Conservation (phyloP, 345 rosid species). For the Balakata baccata region DNA sequence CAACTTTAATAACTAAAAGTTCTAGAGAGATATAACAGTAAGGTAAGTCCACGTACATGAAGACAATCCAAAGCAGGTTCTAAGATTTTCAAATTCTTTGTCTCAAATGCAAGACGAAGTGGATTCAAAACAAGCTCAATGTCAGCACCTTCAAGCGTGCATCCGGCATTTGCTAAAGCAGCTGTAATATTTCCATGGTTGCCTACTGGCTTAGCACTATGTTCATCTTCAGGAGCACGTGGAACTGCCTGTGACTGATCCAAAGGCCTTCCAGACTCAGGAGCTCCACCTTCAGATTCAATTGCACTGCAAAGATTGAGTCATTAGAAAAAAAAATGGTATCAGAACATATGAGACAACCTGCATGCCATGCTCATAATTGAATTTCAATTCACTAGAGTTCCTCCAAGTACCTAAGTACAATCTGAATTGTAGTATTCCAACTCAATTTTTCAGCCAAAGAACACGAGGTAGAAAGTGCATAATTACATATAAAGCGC, state of each 20-base stretch:
- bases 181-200: constrained; percentile 40
- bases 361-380: neutral
- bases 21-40: constrained; percentile 7
- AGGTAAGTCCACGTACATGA: constrained; percentile 57
- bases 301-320: constrained; percentile 42
- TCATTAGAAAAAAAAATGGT: neutral
- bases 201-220: constrained; percentile 38
- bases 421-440: neutral
- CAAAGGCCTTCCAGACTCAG: constrained; percentile 38
- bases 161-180: constrained; percentile 76
- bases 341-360: neutral
- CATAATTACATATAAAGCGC: too few relatives aligned
- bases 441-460: neutral
- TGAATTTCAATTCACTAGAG: neutral
- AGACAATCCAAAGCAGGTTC: constrained; percentile 98
- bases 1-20: constrained; percentile 1
- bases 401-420: constrained; percentile 4
- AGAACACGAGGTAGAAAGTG: neutral
- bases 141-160: constrained; percentile 74
- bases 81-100: constrained; percentile 76
- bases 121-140: constrained; percentile 88
- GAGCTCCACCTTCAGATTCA: constrained; percentile 56
- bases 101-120: constrained; percentile 87
- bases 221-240: constrained; percentile 38
- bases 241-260: constrained; percentile 34